Percentiles rank a stretch among this genome's conserved stretches.
phyloP scores from a whole-genome alignment of 164 flowering plant species.

The Annona squamosa region DNA sequence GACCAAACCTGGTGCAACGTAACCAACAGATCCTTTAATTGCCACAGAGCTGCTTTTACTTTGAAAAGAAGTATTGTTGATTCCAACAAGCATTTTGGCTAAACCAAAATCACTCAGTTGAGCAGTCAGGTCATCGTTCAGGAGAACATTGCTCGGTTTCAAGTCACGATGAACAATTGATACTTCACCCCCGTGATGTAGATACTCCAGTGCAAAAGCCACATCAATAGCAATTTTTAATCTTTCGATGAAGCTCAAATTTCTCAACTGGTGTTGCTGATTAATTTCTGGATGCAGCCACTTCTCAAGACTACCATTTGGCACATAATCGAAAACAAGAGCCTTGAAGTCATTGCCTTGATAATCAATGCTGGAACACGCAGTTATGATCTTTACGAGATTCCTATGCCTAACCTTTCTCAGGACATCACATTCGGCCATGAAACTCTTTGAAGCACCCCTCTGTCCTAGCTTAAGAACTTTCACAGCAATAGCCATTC shows the following conservation, averaged over 20 bases:
- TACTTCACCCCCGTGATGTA: conserved; percentile 19
- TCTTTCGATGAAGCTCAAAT: conserved; percentile 20
- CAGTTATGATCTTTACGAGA: conserved; percentile 23
- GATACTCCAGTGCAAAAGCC: conserved; percentile 27
- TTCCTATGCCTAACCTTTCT: conserved; percentile 27
- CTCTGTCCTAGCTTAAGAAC: conserved; percentile 22
- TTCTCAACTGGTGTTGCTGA: neutral
- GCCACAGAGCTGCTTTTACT: conserved; percentile 15
- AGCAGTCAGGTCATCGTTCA: conserved; percentile 23
- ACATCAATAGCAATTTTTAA: conserved; percentile 30
- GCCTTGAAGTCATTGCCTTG: conserved; percentile 29
- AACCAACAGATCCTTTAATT: conserved; percentile 31
- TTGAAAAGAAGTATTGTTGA: neutral
- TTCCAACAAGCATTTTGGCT: conserved; percentile 16
- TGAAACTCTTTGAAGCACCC: conserved; percentile 27
- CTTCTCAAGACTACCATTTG: conserved; percentile 28
- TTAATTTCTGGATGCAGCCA: conserved; percentile 26
- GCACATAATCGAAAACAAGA: conserved; percentile 30
- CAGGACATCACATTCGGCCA: conserved; percentile 26
- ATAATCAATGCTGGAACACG: conserved; percentile 24
- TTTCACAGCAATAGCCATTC: conserved; percentile 25
- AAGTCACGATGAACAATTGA: conserved; percentile 29
- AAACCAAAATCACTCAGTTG: conserved; percentile 36
- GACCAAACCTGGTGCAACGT: conserved; percentile 2
- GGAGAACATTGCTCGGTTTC: conserved; percentile 32